Evolutionary conservation across 2,329 filamentous ascomycete species (phyloP), one percentile per base, ranked within the genome.

Genomic region (Trichoderma arundinaceum): DNA sequence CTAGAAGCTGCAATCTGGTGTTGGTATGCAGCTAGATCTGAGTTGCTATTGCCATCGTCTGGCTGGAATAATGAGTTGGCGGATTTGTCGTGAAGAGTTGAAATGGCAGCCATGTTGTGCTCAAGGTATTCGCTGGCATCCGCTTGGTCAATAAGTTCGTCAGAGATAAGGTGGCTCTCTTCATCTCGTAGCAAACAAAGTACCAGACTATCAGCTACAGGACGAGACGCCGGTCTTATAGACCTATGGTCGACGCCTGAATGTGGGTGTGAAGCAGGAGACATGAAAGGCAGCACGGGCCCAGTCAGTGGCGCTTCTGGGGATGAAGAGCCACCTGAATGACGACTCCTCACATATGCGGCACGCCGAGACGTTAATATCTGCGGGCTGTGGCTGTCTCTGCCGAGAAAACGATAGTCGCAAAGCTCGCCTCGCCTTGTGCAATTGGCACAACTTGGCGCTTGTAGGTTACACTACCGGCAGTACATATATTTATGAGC

Each of bases 361-460:
- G n/a, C 22, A 62, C 32, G 19, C n/a, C 58, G 52, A 35, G 48
- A 33, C 12, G 58, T 17, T 13, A 19, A 6, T 12, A n/a, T 33
- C 48, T 10, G 38, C 6, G 58, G 48, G 58, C 48, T 51, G 46
- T 12, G 13, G 35, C 19, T 17, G 19, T 61, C 38, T 33, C 38
- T 44, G 38, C 58, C 58, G 48, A 62, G 58, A 33, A 43, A 53
- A 3, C 46, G 48, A 33, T 62, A 62, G 58, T 62, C 58, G 48
- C 58, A 62, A 12, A 62, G 46, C 28, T 62, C 58, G 48, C 58
- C 58, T 35, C 58, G 38, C 48, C 58, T 62, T 7, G 58, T 62
- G 2, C 58, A 62, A 48, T 62, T 62, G 58, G 46, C 38, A 43
- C 58, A 62, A 12, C 58, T 62, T 32, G 58, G 58, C n/a, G 58